A percentile compares a stretch with the other conserved stretches of the same genome.
Conservation (phyloP, 176 grass and related monocot species). For the Paspalum notatum region DNA sequence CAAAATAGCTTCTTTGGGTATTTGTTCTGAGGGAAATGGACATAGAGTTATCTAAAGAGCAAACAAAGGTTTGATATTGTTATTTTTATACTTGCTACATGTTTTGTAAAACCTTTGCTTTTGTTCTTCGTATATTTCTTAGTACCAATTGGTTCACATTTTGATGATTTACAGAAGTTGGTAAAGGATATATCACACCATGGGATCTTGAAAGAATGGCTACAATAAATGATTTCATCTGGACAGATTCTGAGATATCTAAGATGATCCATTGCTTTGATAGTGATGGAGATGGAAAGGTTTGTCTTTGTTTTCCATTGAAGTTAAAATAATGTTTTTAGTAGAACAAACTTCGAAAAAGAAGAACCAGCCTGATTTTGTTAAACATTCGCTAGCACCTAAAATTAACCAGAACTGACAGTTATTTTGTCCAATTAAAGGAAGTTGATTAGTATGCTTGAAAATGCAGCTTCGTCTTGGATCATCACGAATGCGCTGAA, state of each 20-base stretch:
- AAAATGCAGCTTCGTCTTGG: not conserved
- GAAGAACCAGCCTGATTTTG: not conserved
- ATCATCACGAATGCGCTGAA: not conserved
- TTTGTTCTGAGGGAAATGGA: slow-evolving; percentile 8
- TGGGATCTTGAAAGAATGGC: slow-evolving; percentile 86
- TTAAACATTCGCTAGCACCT: slow-evolving; percentile 5
- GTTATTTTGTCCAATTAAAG: not conserved
- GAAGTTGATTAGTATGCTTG: not conserved
- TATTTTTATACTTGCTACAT: slow-evolving; percentile 7
- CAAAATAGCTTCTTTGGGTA: not conserved
- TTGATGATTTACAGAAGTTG: slow-evolving; percentile 62
- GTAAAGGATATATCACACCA: slow-evolving; percentile 83
- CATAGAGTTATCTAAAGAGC: slow-evolving; percentile 13
- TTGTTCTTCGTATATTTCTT: slow-evolving; percentile 28
- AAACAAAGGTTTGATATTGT: not conserved
- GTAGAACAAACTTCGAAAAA: not conserved
- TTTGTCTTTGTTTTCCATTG: slow-evolving; percentile 31
- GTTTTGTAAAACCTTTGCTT: not conserved
- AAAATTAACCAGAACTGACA: not conserved
- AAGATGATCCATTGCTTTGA: slow-evolving; percentile 91
- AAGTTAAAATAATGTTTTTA: not conserved
- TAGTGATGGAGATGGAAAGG: slow-evolving; percentile 82
- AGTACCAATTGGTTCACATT: slow-evolving; percentile 16
- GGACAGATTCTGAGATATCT: slow-evolving; percentile 80
- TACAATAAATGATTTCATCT: slow-evolving; percentile 78